Evolutionary conservation across 768 basidiomycete genomes (phyloP).

Genomic region (Naganishia vaughanmartiniae): DNA sequence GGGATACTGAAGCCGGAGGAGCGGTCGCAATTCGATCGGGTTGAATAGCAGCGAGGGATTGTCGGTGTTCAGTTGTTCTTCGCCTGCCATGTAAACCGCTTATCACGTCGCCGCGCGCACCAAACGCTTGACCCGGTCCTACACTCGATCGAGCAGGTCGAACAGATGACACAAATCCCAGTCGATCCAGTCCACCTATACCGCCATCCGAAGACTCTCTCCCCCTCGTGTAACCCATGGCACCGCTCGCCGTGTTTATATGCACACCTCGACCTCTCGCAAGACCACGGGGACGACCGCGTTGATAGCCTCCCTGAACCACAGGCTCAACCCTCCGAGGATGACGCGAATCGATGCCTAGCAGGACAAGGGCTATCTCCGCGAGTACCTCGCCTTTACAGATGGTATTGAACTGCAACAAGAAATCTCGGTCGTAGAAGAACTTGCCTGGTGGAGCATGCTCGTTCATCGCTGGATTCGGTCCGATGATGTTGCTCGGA

Average conservation of each 20-base stretch:
- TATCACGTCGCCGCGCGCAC: constrained; percentile 30
- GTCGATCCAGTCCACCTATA: constrained; percentile 10
- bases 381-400: constrained; percentile 93
- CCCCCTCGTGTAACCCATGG: constrained; percentile 43
- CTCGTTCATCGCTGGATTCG: constrained; percentile 76
- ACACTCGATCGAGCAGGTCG: constrained; percentile 34
- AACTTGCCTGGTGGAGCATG: constrained; percentile 84
- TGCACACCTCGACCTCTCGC: constrained; percentile 54
- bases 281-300: constrained; percentile 55
- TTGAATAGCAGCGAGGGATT: constrained; percentile 54
- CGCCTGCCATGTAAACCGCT: constrained; percentile 66
- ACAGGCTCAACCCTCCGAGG: constrained; percentile 34
- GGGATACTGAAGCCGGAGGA: constrained; percentile 51
- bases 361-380: constrained; percentile 81
- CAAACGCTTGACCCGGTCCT: constrained; percentile 41
- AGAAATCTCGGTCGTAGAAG: constrained; percentile 98
- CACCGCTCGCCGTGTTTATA: constrained; percentile 54
- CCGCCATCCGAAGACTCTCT: constrained; percentile 40
- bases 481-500: constrained; percentile 77
- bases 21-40: constrained; percentile 57
- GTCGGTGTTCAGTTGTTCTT: constrained; percentile 57
- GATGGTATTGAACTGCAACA: constrained; percentile 89
- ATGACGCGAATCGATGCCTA: constrained; percentile 71
- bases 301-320: constrained; percentile 56
- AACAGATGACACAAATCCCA: constrained; percentile 38